Conservation (phyloP, 441 rosid species). For the Pelargonium citronellum region DNA sequence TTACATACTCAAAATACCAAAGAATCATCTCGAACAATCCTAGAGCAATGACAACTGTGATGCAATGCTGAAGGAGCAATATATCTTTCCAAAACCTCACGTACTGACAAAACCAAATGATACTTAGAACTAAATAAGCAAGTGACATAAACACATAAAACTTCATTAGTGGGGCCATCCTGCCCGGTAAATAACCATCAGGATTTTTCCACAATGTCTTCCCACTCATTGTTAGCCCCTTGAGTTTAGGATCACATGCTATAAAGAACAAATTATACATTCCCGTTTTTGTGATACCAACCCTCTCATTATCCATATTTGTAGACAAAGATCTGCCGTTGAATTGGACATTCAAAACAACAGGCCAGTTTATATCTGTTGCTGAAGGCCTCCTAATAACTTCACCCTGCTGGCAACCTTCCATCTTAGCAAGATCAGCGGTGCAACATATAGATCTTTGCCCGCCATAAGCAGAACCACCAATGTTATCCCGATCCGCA, state of each 20-base stretch:
- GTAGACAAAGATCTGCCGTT: conserved; percentile 39
- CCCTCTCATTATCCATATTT: conserved; percentile 37
- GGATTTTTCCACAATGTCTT: conserved; percentile 94
- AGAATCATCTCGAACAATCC: conserved; percentile 87
- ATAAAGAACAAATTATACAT: conserved; percentile 88
- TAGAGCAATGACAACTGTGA: conserved; percentile 60
- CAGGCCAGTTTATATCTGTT: conserved; percentile 67
- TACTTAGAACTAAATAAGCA: conserved; percentile 58
- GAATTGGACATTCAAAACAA: conserved; percentile 56
- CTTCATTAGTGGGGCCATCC: conserved; percentile 91
- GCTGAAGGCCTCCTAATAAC: conserved; percentile 77
- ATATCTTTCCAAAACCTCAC: conserved; percentile 73
- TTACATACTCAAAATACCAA: conserved; percentile 78
- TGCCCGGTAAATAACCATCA: conserved; percentile 81
- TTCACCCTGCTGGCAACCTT: conserved; percentile 90
- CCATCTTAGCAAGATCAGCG: conserved; percentile 85
- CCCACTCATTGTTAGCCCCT: conserved; percentile 71
- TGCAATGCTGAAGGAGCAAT: conserved; percentile 86
- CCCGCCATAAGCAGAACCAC: conserved; percentile 98
- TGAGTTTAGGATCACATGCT: conserved; percentile 75
- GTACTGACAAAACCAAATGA: conserved; percentile 74
- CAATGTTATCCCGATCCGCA: conserved; percentile 82
- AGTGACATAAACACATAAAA: conserved; percentile 69
- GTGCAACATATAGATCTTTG: conserved; percentile 96
- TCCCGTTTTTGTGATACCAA: conserved; percentile 60